Base-by-base conservation (phyloP, 805 yeast species). In the Saturnispora mendoncae region DNA sequence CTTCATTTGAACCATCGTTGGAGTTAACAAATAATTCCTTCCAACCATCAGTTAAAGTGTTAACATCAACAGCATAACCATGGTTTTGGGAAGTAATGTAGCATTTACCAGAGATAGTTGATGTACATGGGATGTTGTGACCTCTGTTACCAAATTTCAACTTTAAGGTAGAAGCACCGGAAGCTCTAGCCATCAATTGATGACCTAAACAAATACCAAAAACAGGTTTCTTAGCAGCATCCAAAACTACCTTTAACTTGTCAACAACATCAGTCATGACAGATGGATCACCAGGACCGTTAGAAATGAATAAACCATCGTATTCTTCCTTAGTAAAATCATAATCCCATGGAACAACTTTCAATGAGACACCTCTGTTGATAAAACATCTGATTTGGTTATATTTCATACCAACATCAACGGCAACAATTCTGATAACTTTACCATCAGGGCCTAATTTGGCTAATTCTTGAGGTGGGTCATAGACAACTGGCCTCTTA, bases 201-300 rank as follows among this genome's bases (percentile, higher is more conserved):
- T 92, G 98, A 64, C 98, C 98, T 51, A 92, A 71, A 76, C 98
- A 92, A 61, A 92, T 92, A 76, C 98, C 98, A 56, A 92, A 92
- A 43, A 92, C 73, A 41, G 98, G 98, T 33, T 92, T 80, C 62
- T 76, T 79, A 39, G 76, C 82, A 28, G 74, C 71, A 33, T 70
- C 69, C 44, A 90, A 60, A 27, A 75, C 83, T 33, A 61, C 62
- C 30, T 70, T 52, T 56, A 92, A 67, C 52, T 73, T 78, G 31
- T 65, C 70, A 27, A 82, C 82, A 46, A 86, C 74, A 17, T 70
- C 74, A 34, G 76, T 62, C 77, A 92, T 72, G 44, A 84, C 85
- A 33, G 92, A 75, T 44, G 99, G 99, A 67, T 92, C 97, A 76
- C 99, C 99, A 23, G 99, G 99, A 69, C 99, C 99, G 65, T 92